Evolutionary conservation across 148 eudicot genomes (phyloP).

Genomic region (Pharnaceum exiguum): DNA sequence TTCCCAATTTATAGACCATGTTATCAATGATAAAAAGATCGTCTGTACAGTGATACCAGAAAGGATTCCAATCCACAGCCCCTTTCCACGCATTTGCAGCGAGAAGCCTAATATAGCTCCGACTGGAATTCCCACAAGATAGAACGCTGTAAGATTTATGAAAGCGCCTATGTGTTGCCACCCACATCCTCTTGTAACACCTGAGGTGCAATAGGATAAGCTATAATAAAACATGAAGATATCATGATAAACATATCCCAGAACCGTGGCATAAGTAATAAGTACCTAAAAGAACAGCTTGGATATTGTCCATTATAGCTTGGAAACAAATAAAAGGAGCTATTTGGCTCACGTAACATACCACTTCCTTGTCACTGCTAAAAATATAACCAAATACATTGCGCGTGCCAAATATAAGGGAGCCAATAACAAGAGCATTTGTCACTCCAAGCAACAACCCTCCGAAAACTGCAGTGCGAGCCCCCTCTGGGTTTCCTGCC

Average conservation of each 20-base stretch:
- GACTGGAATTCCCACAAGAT: slow-evolving; percentile 52
- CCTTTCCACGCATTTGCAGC: too few species aligned
- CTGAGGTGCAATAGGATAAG: slow-evolving; percentile 4
- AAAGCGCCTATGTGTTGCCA: slow-evolving; percentile 70
- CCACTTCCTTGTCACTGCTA: slow-evolving; percentile 57
- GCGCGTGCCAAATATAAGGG: slow-evolving; percentile 30
- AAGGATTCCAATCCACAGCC: slow-evolving; percentile 60
- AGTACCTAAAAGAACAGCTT: slow-evolving; percentile 53
- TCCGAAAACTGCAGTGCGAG: slow-evolving; percentile 29
- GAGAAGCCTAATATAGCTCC: slow-evolving; percentile 45
- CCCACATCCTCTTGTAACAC: slow-evolving; percentile 73
- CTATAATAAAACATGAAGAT: background rate
- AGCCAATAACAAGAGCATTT: slow-evolving; percentile 24
- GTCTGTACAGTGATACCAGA: slow-evolving; percentile 38
- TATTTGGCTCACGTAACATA: slow-evolving; percentile 40
- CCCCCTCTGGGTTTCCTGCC: too few species aligned
- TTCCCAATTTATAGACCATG: too few species aligned
- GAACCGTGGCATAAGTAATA: background rate
- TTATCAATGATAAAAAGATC: slow-evolving; percentile 28
- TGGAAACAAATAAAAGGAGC: slow-evolving; percentile 50
- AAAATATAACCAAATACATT: too few species aligned
- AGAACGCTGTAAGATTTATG: slow-evolving; percentile 54
- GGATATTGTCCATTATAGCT: slow-evolving; percentile 33
- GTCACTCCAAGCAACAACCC: slow-evolving; percentile 28
- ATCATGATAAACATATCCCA: background rate